Conservation (phyloP, 2,329 filamentous ascomycete genomes). For the Hypocreales sp. region DNA sequence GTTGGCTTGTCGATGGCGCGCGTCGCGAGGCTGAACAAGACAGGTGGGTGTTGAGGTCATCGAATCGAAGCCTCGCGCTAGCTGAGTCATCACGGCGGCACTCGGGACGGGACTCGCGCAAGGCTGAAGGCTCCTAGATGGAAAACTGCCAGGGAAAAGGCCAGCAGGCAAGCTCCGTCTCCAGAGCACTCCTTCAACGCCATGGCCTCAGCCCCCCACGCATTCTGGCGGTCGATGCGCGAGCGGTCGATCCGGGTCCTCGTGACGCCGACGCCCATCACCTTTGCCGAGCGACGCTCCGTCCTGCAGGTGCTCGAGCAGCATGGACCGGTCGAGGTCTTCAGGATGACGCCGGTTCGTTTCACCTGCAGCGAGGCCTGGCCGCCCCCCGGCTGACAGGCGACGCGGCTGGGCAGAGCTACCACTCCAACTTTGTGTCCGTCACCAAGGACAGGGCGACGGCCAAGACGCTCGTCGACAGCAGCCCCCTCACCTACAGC, state of each 20-base stretch:
- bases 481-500: constrained; percentile 32
- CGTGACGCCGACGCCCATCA: constrained; percentile 34
- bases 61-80: not conserved
- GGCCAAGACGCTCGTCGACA: constrained; percentile 21
- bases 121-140: no score
- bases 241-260: constrained; percentile 30
- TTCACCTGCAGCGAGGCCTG: not conserved
- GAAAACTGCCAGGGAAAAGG: no score
- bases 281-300: constrained; percentile 37
- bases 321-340: constrained; percentile 33
- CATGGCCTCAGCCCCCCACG: constrained; percentile 6
- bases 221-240: constrained; percentile 6
- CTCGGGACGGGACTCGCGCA: no score
- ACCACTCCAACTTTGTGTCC: constrained; percentile 33
- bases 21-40: not conserved
- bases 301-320: constrained; percentile 35
- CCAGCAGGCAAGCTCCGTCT: no score
- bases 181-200: not conserved
- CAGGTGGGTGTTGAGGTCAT: constrained; percentile 2
- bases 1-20: no score
- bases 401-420: no score
- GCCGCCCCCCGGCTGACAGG: no score
- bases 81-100: no score
- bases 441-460: constrained; percentile 25
- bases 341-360: constrained; percentile 22